Conservation (phyloP, 768 basidiomycete genomes). For the Hydnum rufescens region DNA sequence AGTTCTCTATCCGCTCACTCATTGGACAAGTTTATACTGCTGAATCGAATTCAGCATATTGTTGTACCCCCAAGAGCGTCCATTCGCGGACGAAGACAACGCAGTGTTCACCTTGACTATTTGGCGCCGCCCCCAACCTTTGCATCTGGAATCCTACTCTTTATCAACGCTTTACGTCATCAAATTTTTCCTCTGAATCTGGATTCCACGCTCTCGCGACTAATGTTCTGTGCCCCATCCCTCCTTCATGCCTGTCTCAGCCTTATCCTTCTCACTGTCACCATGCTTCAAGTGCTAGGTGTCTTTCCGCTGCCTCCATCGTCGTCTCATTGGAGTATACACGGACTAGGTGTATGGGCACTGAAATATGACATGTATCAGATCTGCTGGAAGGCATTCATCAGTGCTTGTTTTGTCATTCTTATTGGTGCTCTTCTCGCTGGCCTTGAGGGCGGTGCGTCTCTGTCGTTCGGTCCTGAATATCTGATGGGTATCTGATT, state of each 20-base stretch:
- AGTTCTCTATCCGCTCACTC: not conserved
- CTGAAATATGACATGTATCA: conserved; percentile 33
- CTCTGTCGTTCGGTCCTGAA: not conserved
- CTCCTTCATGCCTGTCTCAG: conserved; percentile 39
- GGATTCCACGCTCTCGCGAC: conserved; percentile 35
- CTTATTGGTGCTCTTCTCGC: conserved; percentile 45
- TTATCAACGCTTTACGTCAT: conserved; percentile 16
- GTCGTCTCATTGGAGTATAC: not conserved
- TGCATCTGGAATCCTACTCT: conserved; percentile 12
- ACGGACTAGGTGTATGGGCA: conserved; percentile 20
- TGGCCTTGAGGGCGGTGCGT: conserved; percentile 32
- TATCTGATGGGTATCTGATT: not conserved
- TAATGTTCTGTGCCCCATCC: conserved; percentile 40
- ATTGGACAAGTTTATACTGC: conserved; percentile 33
- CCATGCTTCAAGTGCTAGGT: conserved; percentile 37
- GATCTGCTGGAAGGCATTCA: conserved; percentile 58
- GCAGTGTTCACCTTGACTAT: conserved; percentile 18
- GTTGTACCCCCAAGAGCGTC: conserved; percentile 34
- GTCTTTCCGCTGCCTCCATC: conserved; percentile 17
- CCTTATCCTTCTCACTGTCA: conserved; percentile 35
- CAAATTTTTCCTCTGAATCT: conserved; percentile 45
- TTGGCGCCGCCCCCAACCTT: not conserved
- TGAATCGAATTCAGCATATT: conserved; percentile 62
- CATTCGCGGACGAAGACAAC: conserved; percentile 9
- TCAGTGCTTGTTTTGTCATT: conserved; percentile 42